Conservation (phyloP, 352 stramenopile species). For the Globisporangium emineosum region DNA sequence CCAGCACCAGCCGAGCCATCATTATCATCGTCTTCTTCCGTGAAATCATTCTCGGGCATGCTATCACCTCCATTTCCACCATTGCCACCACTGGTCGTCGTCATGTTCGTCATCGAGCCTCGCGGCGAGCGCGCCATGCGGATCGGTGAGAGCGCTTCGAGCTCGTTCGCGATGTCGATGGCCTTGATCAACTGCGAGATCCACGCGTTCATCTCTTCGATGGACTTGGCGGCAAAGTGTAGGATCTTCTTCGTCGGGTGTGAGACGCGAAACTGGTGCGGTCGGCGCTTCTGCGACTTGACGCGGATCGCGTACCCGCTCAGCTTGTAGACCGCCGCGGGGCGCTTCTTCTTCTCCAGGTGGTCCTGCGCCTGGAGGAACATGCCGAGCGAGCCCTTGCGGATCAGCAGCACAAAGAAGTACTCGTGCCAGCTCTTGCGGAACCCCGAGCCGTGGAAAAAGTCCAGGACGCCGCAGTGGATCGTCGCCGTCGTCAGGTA, state of each 20-base stretch:
- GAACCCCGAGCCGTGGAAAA: constrained; percentile 51
- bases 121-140: constrained; percentile 1
- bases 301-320: constrained; percentile 65
- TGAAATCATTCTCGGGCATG: constrained; percentile 16
- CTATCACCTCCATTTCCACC: background rate
- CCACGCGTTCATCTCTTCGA: constrained; percentile 75
- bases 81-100: background rate
- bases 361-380: constrained; percentile 49
- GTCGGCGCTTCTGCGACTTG: constrained; percentile 56
- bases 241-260: constrained; percentile 59
- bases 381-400: constrained; percentile 71
- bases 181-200: constrained; percentile 58
- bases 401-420: constrained; percentile 72
- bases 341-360: constrained; percentile 37
- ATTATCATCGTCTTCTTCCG: constrained; percentile 1
- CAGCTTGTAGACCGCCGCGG: constrained; percentile 63
- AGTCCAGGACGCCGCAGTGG: constrained; percentile 46
- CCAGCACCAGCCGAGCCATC: background rate
- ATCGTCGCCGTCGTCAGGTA: constrained; percentile 31
- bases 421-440: constrained; percentile 61
- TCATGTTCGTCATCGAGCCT: background rate
- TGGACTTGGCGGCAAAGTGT: constrained; percentile 48
- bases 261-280: constrained; percentile 58
- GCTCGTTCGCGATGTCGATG: constrained; percentile 54
- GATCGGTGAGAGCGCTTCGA: constrained; percentile 27